Evolutionary conservation across 1,284 basidiomycete species (phyloP).

Genomic region (Cerrena zonata): DNA sequence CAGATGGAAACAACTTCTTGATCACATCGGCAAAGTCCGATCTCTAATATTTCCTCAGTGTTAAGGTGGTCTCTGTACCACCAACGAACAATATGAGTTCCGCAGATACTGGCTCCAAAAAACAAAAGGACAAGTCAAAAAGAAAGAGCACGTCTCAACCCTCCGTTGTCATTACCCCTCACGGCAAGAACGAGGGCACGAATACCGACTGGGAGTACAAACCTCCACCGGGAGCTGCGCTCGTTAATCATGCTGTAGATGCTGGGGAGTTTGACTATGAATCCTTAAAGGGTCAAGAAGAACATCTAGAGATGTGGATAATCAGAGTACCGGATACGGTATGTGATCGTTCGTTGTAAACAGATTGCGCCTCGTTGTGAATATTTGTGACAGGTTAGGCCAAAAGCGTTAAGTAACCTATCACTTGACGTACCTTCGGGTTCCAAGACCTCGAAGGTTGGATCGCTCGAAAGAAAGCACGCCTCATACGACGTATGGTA

Average conservation of each 20-base stretch:
- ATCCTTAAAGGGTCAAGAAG: constrained; percentile 45
- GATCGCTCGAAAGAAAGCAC: constrained; percentile 46
- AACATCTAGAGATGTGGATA: constrained; percentile 61
- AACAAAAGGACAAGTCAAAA: constrained; percentile 15
- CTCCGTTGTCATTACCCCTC: constrained; percentile 12
- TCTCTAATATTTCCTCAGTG: too few relatives aligned
- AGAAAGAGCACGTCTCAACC: constrained; percentile 10
- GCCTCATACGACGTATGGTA: constrained; percentile 61
- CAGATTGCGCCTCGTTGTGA: constrained; percentile 1
- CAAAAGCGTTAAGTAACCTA: constrained; percentile 51
- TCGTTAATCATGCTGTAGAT: constrained; percentile 40
- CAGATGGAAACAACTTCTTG: too few relatives aligned
- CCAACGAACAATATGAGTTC: not conserved
- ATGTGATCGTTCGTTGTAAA: constrained; percentile 24
- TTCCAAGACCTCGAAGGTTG: constrained; percentile 34
- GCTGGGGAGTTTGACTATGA: constrained; percentile 65
- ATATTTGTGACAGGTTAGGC: constrained; percentile 45
- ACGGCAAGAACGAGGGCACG: constrained; percentile 43
- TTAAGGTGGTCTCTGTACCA: too few relatives aligned
- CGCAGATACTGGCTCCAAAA: not conserved
- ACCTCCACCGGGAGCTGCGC: constrained; percentile 45
- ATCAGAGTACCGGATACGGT: constrained; percentile 64
- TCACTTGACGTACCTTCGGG: constrained; percentile 42
- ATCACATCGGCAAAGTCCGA: too few relatives aligned
- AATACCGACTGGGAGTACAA: constrained; percentile 49